Percentiles rank a stretch among this genome's conserved stretches.
These are phyloP conservation scores for Fusarium sterilihyphosum DNA, from an alignment of 2,329 filamentous ascomycete genomes.

Conservation along the genomic window DNA sequence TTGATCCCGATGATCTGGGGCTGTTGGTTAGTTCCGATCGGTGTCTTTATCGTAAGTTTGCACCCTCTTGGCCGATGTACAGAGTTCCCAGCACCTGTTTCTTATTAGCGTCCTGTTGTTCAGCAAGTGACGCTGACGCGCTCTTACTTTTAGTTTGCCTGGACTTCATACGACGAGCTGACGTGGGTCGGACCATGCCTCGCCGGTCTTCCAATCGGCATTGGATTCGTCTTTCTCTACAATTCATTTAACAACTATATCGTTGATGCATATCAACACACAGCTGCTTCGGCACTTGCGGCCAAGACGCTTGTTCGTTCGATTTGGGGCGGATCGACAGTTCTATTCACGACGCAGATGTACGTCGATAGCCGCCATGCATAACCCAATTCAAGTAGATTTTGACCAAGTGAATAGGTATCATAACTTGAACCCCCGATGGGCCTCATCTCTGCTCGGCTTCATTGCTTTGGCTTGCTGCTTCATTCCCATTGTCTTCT, in stretches of 20 bases:
- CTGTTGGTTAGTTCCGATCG: background rate
- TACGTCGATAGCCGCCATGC: background rate
- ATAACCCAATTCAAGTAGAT: no score
- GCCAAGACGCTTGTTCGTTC: background rate
- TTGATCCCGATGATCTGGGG: background rate
- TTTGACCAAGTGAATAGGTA: background rate
- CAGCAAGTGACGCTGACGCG: background rate
- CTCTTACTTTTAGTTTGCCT: background rate
- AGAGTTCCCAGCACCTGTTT: no score
- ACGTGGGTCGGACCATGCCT: background rate
- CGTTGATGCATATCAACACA: background rate
- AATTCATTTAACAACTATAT: background rate
- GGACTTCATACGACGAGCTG: background rate
- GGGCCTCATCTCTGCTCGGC: background rate
- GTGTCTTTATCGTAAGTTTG: background rate
- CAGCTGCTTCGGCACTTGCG: background rate
- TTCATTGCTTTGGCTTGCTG: background rate
- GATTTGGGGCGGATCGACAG: background rate
- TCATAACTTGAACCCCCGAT: background rate
- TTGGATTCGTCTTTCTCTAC: background rate
- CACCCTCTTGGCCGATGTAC: background rate
- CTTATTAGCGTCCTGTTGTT: rapidly evolving
- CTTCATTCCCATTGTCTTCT: background rate
- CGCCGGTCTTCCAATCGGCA: background rate
- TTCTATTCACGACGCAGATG: background rate